phyloP scores from a whole-genome alignment of 2,329 filamentous ascomycete genomes.

The Talaromyces sp. region DNA sequence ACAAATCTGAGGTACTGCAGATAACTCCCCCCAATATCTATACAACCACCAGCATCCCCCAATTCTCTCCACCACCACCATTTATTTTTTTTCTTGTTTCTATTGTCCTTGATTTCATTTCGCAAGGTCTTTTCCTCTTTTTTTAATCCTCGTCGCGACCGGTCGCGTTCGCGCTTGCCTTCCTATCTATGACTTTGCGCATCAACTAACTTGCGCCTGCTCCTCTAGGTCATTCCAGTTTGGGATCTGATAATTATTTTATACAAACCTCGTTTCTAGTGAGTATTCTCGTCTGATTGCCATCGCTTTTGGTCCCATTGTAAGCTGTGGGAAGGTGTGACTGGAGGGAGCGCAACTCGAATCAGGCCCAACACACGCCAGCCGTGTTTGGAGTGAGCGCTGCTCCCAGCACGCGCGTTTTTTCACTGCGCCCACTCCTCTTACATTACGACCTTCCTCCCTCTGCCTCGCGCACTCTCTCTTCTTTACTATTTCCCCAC shows the following conservation, averaged over 20 bases:
- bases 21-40: constrained; percentile 33
- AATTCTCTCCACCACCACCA: constrained; percentile 31
- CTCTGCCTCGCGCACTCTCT: background rate
- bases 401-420: background rate
- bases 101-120: constrained; percentile 13
- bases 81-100: constrained; percentile 16
- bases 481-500: background rate
- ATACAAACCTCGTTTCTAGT: background rate
- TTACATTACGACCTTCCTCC: background rate
- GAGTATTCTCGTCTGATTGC: constrained; percentile 1
- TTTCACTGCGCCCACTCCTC: background rate
- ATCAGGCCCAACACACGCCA: background rate
- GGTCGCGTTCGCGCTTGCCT: constrained; percentile 12
- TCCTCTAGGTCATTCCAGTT: constrained; percentile 1
- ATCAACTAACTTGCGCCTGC: constrained; percentile 10
- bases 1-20: constrained; percentile 42
- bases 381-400: background rate
- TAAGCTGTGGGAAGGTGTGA: background rate
- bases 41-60: constrained; percentile 28
- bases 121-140: constrained; percentile 10
- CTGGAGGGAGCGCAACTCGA: background rate
- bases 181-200: constrained; percentile 10
- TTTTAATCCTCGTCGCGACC: constrained; percentile 14
- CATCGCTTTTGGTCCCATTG: background rate
- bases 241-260: background rate